Percentiles rank a stretch among this genome's conserved stretches.
Conservation (phyloP, 805 yeast species). For the Sungouiozyma intestinalis region DNA sequence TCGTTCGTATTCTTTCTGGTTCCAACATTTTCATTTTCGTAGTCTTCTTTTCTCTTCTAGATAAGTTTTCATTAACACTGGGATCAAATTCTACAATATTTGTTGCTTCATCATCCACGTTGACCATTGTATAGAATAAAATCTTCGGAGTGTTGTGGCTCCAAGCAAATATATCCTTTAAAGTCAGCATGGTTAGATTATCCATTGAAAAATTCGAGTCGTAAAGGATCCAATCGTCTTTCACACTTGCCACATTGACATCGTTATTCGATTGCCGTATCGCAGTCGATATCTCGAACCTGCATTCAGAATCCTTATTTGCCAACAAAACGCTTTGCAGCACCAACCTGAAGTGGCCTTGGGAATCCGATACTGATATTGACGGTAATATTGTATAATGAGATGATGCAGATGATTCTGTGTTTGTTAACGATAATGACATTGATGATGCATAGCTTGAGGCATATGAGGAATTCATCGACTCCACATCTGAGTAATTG, state of each 20-base stretch:
- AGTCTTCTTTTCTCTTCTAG: neutral
- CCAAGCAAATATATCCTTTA: slow-evolving; percentile 10
- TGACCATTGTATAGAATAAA: slow-evolving; percentile 16
- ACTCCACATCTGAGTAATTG: neutral
- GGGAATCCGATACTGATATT: slow-evolving; percentile 21
- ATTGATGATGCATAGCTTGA: slow-evolving; percentile 2
- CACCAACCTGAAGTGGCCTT: slow-evolving; percentile 26
- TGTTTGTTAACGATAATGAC: neutral
- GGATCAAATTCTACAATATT: neutral
- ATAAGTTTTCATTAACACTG: slow-evolving; percentile 1
- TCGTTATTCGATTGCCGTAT: slow-evolving; percentile 27
- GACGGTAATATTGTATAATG: slow-evolving; percentile 23
- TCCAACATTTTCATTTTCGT: slow-evolving; percentile 9
- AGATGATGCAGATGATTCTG: slow-evolving; percentile 3
- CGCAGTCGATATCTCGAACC: slow-evolving; percentile 17
- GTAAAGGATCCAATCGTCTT: slow-evolving; percentile 35
- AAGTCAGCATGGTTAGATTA: slow-evolving; percentile 21
- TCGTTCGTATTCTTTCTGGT: slow-evolving; percentile 17
- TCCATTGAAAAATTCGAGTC: slow-evolving; percentile 31
- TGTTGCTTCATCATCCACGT: slow-evolving; percentile 3
- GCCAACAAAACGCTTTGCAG: slow-evolving; percentile 26
- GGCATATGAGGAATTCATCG: slow-evolving; percentile 1
- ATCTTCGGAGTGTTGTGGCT: slow-evolving; percentile 9
- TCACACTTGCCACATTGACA: slow-evolving; percentile 22
- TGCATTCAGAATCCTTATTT: slow-evolving; percentile 15